These are phyloP conservation scores for Rubia peregrina DNA, from an alignment of 305 asterid species.

Conservation along the genomic window DNA sequence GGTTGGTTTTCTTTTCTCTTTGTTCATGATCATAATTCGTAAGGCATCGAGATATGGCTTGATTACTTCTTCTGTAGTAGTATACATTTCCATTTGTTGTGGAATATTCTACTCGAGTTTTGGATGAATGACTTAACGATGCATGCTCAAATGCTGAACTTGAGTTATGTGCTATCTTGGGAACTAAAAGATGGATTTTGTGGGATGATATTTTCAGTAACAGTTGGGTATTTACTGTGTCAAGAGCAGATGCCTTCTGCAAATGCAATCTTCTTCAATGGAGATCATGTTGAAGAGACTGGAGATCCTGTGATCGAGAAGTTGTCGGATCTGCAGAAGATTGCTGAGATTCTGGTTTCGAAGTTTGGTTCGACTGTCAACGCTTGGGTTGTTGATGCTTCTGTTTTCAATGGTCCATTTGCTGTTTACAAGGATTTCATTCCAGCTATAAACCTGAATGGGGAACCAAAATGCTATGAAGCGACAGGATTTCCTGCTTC, in stretches of 20 bases:
- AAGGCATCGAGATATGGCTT: neutral
- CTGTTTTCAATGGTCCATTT: conserved; percentile 71
- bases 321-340: conserved; percentile 64
- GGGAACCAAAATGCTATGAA: conserved; percentile 80
- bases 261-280: conserved; percentile 75
- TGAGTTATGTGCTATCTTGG: neutral
- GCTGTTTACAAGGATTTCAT: conserved; percentile 86
- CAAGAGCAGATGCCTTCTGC: conserved; percentile 69
- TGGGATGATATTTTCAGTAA: conserved; percentile 1
- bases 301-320: conserved; percentile 78
- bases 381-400: conserved; percentile 84
- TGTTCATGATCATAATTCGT: neutral
- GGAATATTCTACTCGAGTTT: neutral
- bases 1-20: conserved; percentile 34
- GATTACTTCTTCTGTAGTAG: neutral
- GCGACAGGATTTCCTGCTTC: conserved; percentile 84
- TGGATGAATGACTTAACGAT: neutral
- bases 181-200: conserved; percentile 7
- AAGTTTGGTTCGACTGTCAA: conserved; percentile 75
- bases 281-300: conserved; percentile 74
- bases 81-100: neutral
- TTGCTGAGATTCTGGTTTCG: conserved; percentile 69
- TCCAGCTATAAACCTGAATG: conserved; percentile 58
- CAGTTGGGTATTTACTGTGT: conserved; percentile 5
- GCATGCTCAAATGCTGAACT: neutral